phyloP scores from a whole-genome alignment of 129 eudicot species.

The Glebionis coronaria region DNA sequence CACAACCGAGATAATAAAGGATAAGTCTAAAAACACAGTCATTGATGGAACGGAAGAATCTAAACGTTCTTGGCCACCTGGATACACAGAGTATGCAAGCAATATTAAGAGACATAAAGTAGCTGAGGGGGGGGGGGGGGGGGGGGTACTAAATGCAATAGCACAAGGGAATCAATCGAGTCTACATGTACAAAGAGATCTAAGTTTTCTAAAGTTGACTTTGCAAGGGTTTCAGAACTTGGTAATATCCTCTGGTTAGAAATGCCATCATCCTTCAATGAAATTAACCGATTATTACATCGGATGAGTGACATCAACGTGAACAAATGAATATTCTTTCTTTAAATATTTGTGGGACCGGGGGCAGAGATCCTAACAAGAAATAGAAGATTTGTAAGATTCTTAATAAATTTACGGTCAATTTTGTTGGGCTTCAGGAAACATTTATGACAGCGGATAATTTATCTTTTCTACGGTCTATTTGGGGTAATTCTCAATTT shows the following conservation, averaged over 20 bases:
- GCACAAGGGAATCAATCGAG: background rate
- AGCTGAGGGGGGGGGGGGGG: too few species aligned
- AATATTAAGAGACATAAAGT: background rate
- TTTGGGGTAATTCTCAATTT: background rate
- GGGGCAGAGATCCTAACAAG: background rate
- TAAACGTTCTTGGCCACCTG: too few species aligned
- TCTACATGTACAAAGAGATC: background rate
- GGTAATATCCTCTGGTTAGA: background rate
- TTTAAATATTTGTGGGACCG: background rate
- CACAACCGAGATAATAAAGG: too few species aligned
- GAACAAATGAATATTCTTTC: background rate
- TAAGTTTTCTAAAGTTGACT: too few species aligned
- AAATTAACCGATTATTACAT: background rate
- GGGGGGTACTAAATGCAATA: background rate
- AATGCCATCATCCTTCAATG: background rate
- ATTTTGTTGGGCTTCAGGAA: too few species aligned
- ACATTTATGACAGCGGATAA: background rate
- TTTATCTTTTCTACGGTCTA: background rate
- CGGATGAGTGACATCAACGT: background rate
- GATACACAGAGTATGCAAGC: background rate
- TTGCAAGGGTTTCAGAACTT: background rate
- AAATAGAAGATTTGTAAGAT: background rate
- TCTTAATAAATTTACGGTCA: background rate
- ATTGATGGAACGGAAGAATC: too few species aligned
- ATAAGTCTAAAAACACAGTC: too few species aligned